Evolutionary conservation across 805 yeast species (phyloP), one percentile per base, ranked within the genome.

Genomic region (Kluyveromyces dobzhanskii): DNA sequence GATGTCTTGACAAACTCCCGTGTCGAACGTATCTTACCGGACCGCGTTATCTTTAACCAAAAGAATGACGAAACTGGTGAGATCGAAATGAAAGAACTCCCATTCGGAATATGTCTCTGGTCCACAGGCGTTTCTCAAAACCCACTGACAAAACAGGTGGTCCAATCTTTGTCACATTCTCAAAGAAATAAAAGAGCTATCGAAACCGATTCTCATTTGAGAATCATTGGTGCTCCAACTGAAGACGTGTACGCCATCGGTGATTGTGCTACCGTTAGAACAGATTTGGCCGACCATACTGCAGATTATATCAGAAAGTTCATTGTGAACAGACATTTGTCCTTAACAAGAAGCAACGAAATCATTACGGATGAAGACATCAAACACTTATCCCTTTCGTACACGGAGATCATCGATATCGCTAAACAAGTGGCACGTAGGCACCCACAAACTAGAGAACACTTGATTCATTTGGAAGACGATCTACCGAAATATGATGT

Each of bases 231-330:
- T 21, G 75, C 84, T 3, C 81, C 82, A 23, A 51, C 66, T 29
- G 83, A 82, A 41, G 81, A 76, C 42, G 80, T 78, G 19, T 79
- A 78, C 50, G 85, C 84, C 3, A 75, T 79, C 49, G 86, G 86
- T 35, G 86, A 79, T 56, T 79, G 85, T 50, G 64, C 85, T 2
- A 78, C 85, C 1, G 73, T 79, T 17, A 71, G 81, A 48, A 72
- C 80, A 1, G 76, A 75, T 35, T 54, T 77, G 31, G 75, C 78
- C 9, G 75, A 69, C 29, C 76, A 76, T 44, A 69, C 78, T 13
- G 69, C 71, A 23, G 70, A 69, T 40, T 66, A 71, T 41, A 64
- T 78, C 45, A 64, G 72, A 48, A 67, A 61, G 43, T 67, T 62
- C 48, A 67, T 67, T 38, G 64, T 64, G 41, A 69, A 67, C 36